Evolutionary conservation across 2,329 filamentous ascomycete genomes (phyloP), one percentile per base, ranked within the genome.

Genomic region (Fusarium verrucosum): DNA sequence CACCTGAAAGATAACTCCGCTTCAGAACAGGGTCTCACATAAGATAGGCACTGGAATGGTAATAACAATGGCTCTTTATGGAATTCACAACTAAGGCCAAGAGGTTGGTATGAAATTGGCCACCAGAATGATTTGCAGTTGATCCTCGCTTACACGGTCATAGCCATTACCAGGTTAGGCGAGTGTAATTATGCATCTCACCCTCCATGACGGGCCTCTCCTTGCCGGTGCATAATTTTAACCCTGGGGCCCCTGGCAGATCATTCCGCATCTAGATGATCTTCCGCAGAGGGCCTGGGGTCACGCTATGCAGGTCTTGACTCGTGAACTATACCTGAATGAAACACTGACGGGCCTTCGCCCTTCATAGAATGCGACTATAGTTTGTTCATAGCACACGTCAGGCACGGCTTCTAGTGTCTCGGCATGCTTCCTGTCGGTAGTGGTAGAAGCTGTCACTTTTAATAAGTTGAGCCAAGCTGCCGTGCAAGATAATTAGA

Each of bases 321-420:
- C 32, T 49, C 32, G 3, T 7, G 8, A 50, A 23, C 26, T 43
- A 33, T 23, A 22, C 19, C 13, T 23, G 33, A 7, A 16, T 36
- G 32, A 19, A 32, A 19, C 16, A 36, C 14, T 53, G 11, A 19
- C 50, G 36, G 42, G 10, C 22, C 26, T 45, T n/a, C n/a, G n/a
- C n/a, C n/a, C n/a, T n/a, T n/a, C n/a, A 58, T 9, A 28, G 51
- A 37, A 53, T 28, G 37, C 13, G 36, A 44, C 52, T 22, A 16
- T 16, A 28, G n/a, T 41, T n/a, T n/a, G n/a, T n/a, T n/a, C 28
- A 35, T 35, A 42, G 51, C 47, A 40, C 35, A 35, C 17, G 23
- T 22, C 23, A 10, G 10, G 3, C 30, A 32, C 30, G 42, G n/a
- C 10, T 28, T n/a, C 22, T 6, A 22, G 16, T 20, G 2, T 41